phyloP scores from a whole-genome alignment of 352 stramenopile species.

The Aphanomyces cochlioides region DNA sequence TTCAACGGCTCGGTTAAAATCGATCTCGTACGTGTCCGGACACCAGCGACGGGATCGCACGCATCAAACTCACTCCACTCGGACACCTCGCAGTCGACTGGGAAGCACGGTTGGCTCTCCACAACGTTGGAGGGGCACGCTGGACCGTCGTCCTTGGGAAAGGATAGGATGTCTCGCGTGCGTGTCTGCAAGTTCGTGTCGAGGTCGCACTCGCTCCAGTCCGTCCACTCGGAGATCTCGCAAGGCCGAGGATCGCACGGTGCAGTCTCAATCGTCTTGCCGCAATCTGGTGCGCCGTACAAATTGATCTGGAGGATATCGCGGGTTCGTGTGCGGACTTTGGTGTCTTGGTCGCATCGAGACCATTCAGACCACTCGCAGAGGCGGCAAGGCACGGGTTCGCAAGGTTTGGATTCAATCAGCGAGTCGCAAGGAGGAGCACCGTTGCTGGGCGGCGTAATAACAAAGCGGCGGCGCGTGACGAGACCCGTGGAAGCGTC shows the following conservation, averaged over 20 bases:
- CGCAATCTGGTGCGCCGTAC: conserved; percentile 47
- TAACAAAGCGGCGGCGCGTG: conserved; percentile 34
- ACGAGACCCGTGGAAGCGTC: conserved; percentile 15
- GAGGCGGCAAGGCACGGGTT: conserved; percentile 49
- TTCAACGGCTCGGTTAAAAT: conserved; percentile 42
- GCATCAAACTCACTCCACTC: conserved; percentile 45
- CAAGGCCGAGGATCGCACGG: conserved; percentile 54
- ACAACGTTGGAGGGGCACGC: conserved; percentile 38
- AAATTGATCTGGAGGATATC: conserved; percentile 33
- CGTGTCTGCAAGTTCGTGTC: conserved; percentile 45
- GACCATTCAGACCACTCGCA: conserved; percentile 45
- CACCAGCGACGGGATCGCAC: conserved; percentile 42
- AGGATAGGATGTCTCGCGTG: conserved; percentile 37
- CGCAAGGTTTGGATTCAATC: conserved; percentile 38
- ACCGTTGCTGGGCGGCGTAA: conserved; percentile 37
- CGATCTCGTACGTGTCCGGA: conserved; percentile 42
- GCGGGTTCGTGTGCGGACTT: conserved; percentile 41
- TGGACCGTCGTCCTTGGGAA: conserved; percentile 38
- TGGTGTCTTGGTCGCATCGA: conserved; percentile 41
- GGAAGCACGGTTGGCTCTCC: conserved; percentile 39
- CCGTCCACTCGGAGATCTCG: conserved; percentile 38
- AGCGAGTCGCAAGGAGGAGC: conserved; percentile 40
- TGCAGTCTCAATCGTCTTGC: conserved; percentile 35
- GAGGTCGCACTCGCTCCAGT: conserved; percentile 43
- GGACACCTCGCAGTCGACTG: conserved; percentile 41